Percentiles rank a stretch among this genome's conserved stretches.
Evolutionary conservation across 2,329 filamentous ascomycete species (phyloP).

Genomic region (Ustilaginoidea virens): DNA sequence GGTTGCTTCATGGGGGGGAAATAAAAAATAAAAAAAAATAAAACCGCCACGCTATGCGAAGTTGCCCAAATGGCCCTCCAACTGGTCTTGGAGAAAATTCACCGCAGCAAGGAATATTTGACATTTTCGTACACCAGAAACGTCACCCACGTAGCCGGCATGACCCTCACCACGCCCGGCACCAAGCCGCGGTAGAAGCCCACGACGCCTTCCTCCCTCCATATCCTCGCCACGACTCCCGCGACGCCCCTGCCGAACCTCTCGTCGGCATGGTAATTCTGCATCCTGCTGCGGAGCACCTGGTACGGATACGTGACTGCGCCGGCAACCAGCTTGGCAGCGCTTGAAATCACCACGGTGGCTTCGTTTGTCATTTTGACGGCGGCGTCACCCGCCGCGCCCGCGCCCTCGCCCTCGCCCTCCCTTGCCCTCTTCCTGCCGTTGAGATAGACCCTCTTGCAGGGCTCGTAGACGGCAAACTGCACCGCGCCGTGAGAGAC

Average conservation of each 20-base stretch:
- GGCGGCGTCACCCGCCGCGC: neutral
- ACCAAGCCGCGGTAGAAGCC: constrained; percentile 89
- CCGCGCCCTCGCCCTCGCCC: neutral
- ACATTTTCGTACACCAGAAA: constrained; percentile 96
- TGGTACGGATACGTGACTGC: constrained; percentile 89
- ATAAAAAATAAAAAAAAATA: no score
- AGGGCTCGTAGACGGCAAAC: constrained; percentile 82
- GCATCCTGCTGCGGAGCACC: constrained; percentile 73
- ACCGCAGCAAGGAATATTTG: constrained; percentile 49
- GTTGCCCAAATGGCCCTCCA: neutral
- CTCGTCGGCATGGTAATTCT: constrained; percentile 71
- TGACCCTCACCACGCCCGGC: constrained; percentile 76
- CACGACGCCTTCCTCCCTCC: constrained; percentile 58
- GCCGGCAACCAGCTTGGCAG: constrained; percentile 79
- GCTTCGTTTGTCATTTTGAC: constrained; percentile 50
- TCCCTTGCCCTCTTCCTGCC: neutral
- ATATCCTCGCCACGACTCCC: constrained; percentile 61
- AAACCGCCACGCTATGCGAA: no score
- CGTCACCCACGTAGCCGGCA: constrained; percentile 91
- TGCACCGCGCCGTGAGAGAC: constrained; percentile 89
- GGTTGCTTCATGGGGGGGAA: no score
- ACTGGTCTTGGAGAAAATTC: constrained; percentile 10
- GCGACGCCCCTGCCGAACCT: constrained; percentile 54
- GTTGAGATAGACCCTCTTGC: constrained; percentile 33
- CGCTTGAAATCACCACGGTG: constrained; percentile 64